phyloP scores from a whole-genome alignment of 306 rosid species.

The Lablab purpureus region DNA sequence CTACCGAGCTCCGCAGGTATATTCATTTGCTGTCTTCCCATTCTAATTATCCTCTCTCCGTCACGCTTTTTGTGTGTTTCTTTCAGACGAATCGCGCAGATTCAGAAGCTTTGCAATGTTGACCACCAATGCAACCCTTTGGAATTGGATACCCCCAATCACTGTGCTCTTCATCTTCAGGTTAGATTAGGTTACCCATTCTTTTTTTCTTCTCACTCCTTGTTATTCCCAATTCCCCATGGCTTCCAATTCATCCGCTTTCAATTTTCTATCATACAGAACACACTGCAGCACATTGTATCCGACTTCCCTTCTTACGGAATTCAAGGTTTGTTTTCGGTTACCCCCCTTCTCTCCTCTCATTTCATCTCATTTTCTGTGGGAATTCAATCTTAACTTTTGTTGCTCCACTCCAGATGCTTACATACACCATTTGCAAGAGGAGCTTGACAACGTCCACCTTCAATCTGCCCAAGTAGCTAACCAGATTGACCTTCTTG shows the following conservation, averaged over 20 bases:
- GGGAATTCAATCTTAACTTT: neutral
- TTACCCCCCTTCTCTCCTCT: constrained; percentile 1
- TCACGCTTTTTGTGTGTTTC: neutral
- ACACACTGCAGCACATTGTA: constrained; percentile 57
- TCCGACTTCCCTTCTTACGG: constrained; percentile 60
- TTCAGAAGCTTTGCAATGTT: constrained; percentile 42
- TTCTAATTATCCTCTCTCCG: neutral
- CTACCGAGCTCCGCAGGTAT: constrained; percentile 55
- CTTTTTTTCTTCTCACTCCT: neutral
- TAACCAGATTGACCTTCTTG: constrained; percentile 63
- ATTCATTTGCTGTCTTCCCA: neutral
- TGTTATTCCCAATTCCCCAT: neutral
- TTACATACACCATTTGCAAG: constrained; percentile 59
- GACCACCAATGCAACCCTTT: constrained; percentile 20
- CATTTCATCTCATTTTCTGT: neutral
- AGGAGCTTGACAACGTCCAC: constrained; percentile 61
- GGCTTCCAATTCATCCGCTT: neutral
- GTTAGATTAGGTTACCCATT: constrained; percentile 55
- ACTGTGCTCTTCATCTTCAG: constrained; percentile 62
- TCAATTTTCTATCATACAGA: constrained; percentile 51
- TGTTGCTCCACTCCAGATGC: constrained; percentile 56
- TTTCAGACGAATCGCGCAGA: constrained; percentile 65
- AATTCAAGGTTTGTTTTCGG: constrained; percentile 54
- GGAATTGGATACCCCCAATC: constrained; percentile 46
- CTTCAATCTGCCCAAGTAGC: constrained; percentile 54